Percentiles rank a stretch among this genome's conserved stretches.
These are phyloP conservation scores for Suillus discolor DNA, from an alignment of 768 basidiomycete species.

Conservation along the genomic window DNA sequence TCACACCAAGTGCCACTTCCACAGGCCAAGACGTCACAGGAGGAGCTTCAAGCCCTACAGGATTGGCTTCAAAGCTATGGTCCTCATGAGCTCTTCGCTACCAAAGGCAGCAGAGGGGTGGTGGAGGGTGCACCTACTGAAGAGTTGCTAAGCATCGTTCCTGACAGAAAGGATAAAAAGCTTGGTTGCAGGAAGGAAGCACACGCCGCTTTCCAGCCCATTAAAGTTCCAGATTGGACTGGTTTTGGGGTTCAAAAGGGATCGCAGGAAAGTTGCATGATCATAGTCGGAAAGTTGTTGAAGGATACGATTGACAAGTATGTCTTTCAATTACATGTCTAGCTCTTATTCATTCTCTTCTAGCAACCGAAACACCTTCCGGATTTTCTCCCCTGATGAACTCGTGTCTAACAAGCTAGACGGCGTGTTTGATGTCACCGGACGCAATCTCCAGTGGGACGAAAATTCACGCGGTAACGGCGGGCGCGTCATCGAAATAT, in stretches of 20 bases:
- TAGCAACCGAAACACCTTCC: slow-evolving; percentile 77
- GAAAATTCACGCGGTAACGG: slow-evolving; percentile 62
- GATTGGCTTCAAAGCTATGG: slow-evolving; percentile 76
- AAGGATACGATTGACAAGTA: slow-evolving; percentile 58
- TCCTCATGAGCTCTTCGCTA: slow-evolving; percentile 67
- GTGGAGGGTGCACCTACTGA: slow-evolving; percentile 52
- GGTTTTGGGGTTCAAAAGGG: slow-evolving; percentile 53
- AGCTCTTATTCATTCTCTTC: background rate
- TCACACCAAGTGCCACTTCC: slow-evolving; percentile 91
- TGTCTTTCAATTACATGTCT: slow-evolving; percentile 17
- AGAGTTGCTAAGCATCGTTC: slow-evolving; percentile 62
- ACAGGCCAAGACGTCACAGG: slow-evolving; percentile 59
- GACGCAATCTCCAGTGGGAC: slow-evolving; percentile 90
- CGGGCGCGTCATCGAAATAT: slow-evolving; percentile 86
- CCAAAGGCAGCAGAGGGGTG: background rate
- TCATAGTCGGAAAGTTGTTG: slow-evolving; percentile 60
- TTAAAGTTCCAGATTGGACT: slow-evolving; percentile 70
- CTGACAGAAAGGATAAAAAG: slow-evolving; percentile 54
- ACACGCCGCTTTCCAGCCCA: slow-evolving; percentile 60
- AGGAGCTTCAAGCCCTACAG: slow-evolving; percentile 65
- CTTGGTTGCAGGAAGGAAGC: slow-evolving; percentile 73
- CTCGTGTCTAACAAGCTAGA: slow-evolving; percentile 88
- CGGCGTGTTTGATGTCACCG: slow-evolving; percentile 66
- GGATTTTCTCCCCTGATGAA: slow-evolving; percentile 92
- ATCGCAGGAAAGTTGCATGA: slow-evolving; percentile 76